Evolutionary conservation across 768 basidiomycete species (phyloP).

Genomic region (Coprinopsis sp.): DNA sequence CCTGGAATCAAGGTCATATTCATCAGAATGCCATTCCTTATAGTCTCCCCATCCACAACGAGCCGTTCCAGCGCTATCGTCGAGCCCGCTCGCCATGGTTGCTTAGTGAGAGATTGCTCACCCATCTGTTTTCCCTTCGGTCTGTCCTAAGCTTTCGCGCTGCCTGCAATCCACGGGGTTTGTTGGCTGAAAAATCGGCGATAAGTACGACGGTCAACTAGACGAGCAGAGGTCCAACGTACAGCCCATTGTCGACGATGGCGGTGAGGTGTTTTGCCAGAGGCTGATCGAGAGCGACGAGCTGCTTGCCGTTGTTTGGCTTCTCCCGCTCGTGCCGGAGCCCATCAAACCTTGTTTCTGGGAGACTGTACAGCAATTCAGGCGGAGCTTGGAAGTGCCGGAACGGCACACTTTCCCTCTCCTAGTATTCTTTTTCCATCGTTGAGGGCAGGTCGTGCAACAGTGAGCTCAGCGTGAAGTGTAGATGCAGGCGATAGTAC

Average conservation of each 20-base stretch:
- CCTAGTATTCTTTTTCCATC: not conserved
- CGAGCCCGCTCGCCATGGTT: not conserved
- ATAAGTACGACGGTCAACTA: slow-evolving; percentile 13
- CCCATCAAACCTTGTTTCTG: slow-evolving; percentile 44
- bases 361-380: slow-evolving; percentile 31
- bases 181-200: slow-evolving; percentile 65
- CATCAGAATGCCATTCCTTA: slow-evolving; percentile 9
- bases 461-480: too few relatives aligned
- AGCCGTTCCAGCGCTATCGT: not conserved
- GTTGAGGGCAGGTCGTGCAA: too few relatives aligned
- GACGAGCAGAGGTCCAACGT: slow-evolving; percentile 33
- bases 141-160: slow-evolving; percentile 95
- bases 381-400: slow-evolving; percentile 7
- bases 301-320: slow-evolving; percentile 9
- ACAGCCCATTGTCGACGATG: slow-evolving; percentile 74
- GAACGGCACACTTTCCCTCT: too few relatives aligned
- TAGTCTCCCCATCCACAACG: not conserved
- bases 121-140: slow-evolving; percentile 97
- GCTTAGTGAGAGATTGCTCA: slow-evolving; percentile 35
- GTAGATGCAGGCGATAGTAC: too few relatives aligned
- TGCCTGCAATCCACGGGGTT: slow-evolving; percentile 98
- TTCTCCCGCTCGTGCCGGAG: slow-evolving; percentile 1
- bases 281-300: slow-evolving; percentile 18
- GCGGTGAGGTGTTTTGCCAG: slow-evolving; percentile 22
- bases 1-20: slow-evolving; percentile 41